phyloP scores from a whole-genome alignment of 768 basidiomycete species.

The Trametes villosa region DNA sequence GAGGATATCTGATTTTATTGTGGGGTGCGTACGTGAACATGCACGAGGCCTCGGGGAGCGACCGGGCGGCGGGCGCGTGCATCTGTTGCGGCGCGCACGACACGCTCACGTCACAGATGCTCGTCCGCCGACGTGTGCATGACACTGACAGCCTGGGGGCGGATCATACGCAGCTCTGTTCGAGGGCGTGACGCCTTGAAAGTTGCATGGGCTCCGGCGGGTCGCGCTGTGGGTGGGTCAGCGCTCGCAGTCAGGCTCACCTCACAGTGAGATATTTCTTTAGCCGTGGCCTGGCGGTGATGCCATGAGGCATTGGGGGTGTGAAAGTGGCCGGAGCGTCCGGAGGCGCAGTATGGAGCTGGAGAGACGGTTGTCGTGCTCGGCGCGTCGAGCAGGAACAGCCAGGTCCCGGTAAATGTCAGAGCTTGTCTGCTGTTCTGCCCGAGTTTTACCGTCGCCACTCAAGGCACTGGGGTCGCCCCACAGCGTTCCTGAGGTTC shows the following conservation, averaged over 20 bases:
- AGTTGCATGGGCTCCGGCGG: neutral
- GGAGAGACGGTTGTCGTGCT: no score
- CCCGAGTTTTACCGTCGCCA: no score
- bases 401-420: neutral
- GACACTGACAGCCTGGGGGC: no score
- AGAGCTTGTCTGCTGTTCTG: neutral
- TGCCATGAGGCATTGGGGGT: constrained; percentile 11
- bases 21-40: neutral
- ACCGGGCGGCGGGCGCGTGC: no score
- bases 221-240: no score
- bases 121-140: no score
- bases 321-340: neutral
- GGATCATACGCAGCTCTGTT: no score
- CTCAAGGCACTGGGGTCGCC: no score
- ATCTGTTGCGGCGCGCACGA: no score
- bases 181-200: neutral
- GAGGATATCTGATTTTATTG: neutral
- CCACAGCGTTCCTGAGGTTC: no score
- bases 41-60: neutral
- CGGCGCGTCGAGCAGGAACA: no score
- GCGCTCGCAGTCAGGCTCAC: neutral
- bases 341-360: neutral
- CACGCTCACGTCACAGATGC: no score
- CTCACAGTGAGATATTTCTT: constrained; percentile 1
- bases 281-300: neutral